Percentiles rank a stretch among this genome's conserved stretches.
These are phyloP conservation scores for Saturnispora saitoi DNA, from an alignment of 805 yeast species.

Conservation along the genomic window DNA sequence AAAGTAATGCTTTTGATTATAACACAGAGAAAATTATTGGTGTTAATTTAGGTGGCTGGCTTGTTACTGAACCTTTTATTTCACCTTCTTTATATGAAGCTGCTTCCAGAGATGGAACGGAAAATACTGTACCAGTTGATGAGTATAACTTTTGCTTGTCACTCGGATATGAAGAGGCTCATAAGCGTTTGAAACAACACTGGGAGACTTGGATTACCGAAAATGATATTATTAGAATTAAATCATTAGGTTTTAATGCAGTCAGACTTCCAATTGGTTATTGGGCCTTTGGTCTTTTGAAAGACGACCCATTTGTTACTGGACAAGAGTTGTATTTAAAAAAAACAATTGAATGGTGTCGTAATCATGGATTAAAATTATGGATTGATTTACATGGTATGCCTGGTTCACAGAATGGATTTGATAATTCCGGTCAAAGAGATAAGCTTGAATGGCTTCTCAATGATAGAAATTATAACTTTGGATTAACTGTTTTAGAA, in stretches of 20 bases:
- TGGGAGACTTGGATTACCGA: conserved; percentile 55
- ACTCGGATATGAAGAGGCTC: conserved; percentile 42
- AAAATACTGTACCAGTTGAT: conserved; percentile 41
- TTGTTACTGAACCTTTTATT: conserved; percentile 61
- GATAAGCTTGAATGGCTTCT: conserved; percentile 38
- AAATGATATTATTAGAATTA: conserved; percentile 45
- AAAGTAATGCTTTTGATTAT: conserved; percentile 16
- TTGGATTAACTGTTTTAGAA: conserved; percentile 43
- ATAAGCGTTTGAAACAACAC: conserved; percentile 36
- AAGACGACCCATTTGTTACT: conserved; percentile 74
- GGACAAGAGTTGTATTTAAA: conserved; percentile 74
- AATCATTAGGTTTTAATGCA: conserved; percentile 53
- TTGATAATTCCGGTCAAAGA: conserved; percentile 85
- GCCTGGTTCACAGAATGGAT: conserved; percentile 96
- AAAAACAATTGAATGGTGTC: conserved; percentile 70
- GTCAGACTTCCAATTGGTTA: conserved; percentile 91
- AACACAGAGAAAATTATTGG: conserved; percentile 29
- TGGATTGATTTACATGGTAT: conserved; percentile 95
- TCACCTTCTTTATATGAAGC: conserved; percentile 51
- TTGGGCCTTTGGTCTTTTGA: conserved; percentile 71
- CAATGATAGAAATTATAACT: conserved; percentile 32
- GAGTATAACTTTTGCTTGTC: conserved; percentile 46
- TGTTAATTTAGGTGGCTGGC: conserved; percentile 64
- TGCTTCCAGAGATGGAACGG: conserved; percentile 14
- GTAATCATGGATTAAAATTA: conserved; percentile 51